Evolutionary conservation across 768 basidiomycete genomes (phyloP), one percentile per base, ranked within the genome.

Genomic region (Tylopilus rubrobrunneus): DNA sequence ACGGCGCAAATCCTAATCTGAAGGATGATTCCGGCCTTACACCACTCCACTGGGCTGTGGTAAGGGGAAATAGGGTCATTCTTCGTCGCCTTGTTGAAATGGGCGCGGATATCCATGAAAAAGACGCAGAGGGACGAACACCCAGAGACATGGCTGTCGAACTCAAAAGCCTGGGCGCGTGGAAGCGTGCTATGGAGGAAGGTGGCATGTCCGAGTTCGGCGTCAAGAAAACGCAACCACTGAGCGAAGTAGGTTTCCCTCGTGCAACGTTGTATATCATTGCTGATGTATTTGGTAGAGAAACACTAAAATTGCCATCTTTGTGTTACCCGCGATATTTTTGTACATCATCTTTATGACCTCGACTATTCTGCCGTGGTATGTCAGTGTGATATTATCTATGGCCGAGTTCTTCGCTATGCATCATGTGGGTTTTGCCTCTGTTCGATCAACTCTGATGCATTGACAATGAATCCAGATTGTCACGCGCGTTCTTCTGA

Each of bases 1-100:
- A 95, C 60, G 92, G 92, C 3, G 94, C 97, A 2, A 89, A 84
- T 53, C 77, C 86, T 1, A 84, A 84, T 54, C 70, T 86, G 12
- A 80, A 80, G 34, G 97, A 98, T 66, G 85, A 91, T 62, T 73
- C 81, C 0, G 95, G 93, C 0, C 78, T 99, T 48, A 80, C 92
- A 1, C 90, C 96, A 2, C 76, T 99, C 34, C 97, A 99, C 65
- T 98, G 97, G 97, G 95, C 93, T 2, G 95, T 95, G 31, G 96
- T 98, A 5, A 81, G 94, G 51, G 97, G 94, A n/a, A 96, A 94
- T 67, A 78, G 86, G 56, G 77, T 85, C 45, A 89, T 89, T 64
- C 96, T 99, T 47, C 80, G 89, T 43, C 80, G 87, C 45, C 74
- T 99, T 15, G 70, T 97, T 19, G 90, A 94, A 63, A 89, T 87